A percentile compares a stretch with the other conserved stretches of the same genome.
Evolutionary conservation across 345 rosid genomes (phyloP).

Genomic region (Brassica carinata): DNA sequence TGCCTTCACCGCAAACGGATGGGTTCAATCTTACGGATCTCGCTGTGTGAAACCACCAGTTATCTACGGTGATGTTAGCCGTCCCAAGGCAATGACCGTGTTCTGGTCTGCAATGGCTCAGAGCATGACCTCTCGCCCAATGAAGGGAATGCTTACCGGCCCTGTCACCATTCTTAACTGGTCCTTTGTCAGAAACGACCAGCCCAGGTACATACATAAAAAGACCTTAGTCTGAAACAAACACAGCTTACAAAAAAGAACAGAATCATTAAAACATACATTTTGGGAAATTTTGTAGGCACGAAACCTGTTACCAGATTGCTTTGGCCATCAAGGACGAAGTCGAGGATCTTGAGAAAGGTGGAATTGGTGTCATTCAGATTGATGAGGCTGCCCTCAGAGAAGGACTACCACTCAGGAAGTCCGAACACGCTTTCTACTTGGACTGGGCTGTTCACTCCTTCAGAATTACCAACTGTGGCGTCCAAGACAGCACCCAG

Average conservation of each 20-base stretch:
- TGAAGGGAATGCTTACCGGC: constrained; percentile 99
- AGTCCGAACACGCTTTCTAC: constrained; percentile 96
- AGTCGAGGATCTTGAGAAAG: constrained; percentile 98
- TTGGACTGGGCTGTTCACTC: constrained; percentile 99
- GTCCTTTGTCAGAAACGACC: constrained; percentile 98
- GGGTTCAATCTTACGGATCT: constrained; percentile 99
- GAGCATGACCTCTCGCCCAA: constrained; percentile 96
- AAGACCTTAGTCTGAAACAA: constrained; percentile 30
- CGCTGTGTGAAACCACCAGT: constrained; percentile 98
- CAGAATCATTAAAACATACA: not conserved
- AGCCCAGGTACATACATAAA: constrained; percentile 69
- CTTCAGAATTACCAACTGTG: constrained; percentile 93
- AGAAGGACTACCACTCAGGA: constrained; percentile 97
- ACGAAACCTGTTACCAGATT: constrained; percentile 94
- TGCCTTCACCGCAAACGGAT: constrained; percentile 91
- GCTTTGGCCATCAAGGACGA: constrained; percentile 99
- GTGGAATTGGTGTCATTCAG: constrained; percentile 84
- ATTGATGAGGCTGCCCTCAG: constrained; percentile 98
- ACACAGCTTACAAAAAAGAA: not conserved
- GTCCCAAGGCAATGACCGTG: constrained; percentile 97
- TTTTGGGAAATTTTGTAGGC: constrained; percentile 47
- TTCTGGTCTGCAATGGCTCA: constrained; percentile 95
- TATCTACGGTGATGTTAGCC: constrained; percentile 98
- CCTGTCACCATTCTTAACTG: constrained; percentile 99
- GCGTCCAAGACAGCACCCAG: constrained; percentile 91